Evolutionary conservation across 495 filamentous ascomycete species (phyloP), one percentile per base, ranked within the genome.

Genomic region (Aspergillus haitiensis): DNA sequence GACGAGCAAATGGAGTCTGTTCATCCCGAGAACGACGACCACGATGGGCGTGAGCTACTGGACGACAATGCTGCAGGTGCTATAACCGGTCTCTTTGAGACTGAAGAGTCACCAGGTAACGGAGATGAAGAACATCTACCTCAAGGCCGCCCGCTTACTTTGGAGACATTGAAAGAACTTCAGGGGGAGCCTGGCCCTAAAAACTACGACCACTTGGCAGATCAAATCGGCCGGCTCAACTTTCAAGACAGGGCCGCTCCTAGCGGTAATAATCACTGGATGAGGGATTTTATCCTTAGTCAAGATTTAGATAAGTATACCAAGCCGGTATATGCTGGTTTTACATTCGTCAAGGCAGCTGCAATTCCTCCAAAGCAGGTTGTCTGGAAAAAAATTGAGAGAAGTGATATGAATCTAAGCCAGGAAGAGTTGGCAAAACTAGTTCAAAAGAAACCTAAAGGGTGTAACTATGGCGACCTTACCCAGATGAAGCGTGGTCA

Each of bases 321-420:
- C 15, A 59, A 47, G 18, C 32, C 52, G 6, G 52, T 52, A 2
- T 76, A 75, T 37, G 58, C 68, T 32, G 74, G 74, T 0, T 77
- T 64, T 45, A 71, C 68, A 15, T 75, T 75, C 44, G 70, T 67
- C 66, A 73, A 77, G 52, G 70, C 72, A 15, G 65, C 69, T 13
- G 59, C 68, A 6, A 52, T 60, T 9, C 64, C 70, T 15, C 69
- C 72, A 5, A 63, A 71, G 40, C 65, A 63, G 46, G 33, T 65
- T 46, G 65, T 65, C 15, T 77, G 73, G 74, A 70, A 40, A 9
- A 63, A 69, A 27, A 68, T 65, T 10, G 69, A 75, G 33, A 66
- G 65, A 15, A 66, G 60, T 13, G 52, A 59, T 6, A 72, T 77
- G 67, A 51, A 70, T 48, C 58, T 71, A 7, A 66, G 47, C 16